Base-by-base conservation (phyloP, 148 eudicot species). In the Fallopia convolvulus region DNA sequence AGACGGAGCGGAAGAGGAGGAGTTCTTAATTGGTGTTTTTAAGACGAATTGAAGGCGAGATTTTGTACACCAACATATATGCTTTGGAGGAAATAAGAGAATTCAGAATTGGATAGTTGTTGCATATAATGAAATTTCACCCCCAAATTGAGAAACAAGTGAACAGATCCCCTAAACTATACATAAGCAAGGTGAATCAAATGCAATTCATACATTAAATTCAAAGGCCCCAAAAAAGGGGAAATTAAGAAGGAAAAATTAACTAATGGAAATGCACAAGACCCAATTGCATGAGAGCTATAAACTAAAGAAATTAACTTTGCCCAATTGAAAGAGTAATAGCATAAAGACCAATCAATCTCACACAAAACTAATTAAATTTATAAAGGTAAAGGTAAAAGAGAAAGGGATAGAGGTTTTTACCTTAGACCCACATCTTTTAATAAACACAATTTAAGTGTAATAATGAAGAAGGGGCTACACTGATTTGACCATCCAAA, bases 351-450 rank as follows among this genome's bases (percentile, higher is more conserved):
- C 55, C 58, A 74, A 86, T 71, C 74, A 81, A 68, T 82, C 72
- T 44, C 47, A 44, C 10, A 6, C 10, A 6, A 44, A 44, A 6
- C 47, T 44, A 8, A 30, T 2, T 48, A 81, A 42, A 74, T 70
- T 3, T 21, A 72, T 26, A 13, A 15, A 39, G 32, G 15, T 11
- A 70, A 17, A 79, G 72, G 21, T 61, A 8, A 77, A 3, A 71
- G 20, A 39, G 42, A 75, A 32, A 53, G 6, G 52, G 65, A 73
- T 15, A 52, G 39, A 42, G 58, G 73, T 13, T 72, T 84, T 86
- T 88, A 91, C 97, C 93, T 94, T 84, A 94, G 81, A 86, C 88
- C 91, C 90, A 88, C 97, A 90, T 91, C 93, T 80, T 86, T 84
- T 76, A 81, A 26, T 1, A 26, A 26, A 26, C 30, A 26, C 30